A percentile compares a stretch with the other conserved stretches of the same genome.
Evolutionary conservation across 805 yeast genomes (phyloP).

Genomic region (Pichia nanzhaoensis): DNA sequence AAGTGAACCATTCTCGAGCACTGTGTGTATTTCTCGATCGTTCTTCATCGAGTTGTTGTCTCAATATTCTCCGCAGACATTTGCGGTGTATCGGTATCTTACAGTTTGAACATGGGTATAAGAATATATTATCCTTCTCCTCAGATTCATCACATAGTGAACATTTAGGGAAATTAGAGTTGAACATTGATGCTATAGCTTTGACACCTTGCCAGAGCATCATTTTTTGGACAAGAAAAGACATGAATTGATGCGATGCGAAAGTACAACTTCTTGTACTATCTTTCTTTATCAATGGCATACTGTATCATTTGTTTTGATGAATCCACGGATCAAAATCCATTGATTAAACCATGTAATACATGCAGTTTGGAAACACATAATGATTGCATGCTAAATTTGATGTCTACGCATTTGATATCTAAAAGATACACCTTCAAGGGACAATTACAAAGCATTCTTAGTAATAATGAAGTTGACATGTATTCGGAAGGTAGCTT

Average conservation of each 20-base stretch:
- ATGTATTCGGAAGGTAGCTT: background rate
- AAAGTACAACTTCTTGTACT: too few relatives aligned
- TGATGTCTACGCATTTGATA: slow-evolving; percentile 5
- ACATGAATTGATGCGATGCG: too few relatives aligned
- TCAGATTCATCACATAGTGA: background rate
- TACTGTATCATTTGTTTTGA: slow-evolving; percentile 8
- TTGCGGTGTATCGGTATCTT: background rate
- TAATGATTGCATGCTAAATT: slow-evolving; percentile 4
- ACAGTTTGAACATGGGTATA: slow-evolving; percentile 1
- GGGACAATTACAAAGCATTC: background rate
- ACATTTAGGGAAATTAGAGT: background rate
- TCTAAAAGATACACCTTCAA: slow-evolving; percentile 1
- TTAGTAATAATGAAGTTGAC: background rate
- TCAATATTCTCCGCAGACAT: background rate
- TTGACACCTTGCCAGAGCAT: too few relatives aligned
- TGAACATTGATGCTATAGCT: too few relatives aligned
- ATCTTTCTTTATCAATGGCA: background rate
- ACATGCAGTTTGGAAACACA: slow-evolving; percentile 4
- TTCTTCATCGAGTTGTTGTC: background rate
- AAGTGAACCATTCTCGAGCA: background rate
- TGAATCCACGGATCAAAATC: background rate
- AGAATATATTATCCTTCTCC: background rate
- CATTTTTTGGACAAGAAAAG: too few relatives aligned
- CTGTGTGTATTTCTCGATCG: background rate
- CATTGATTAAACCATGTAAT: slow-evolving; percentile 5